Conservation (phyloP, 2,329 filamentous ascomycete genomes). For the Knoxdaviesia capensis region DNA sequence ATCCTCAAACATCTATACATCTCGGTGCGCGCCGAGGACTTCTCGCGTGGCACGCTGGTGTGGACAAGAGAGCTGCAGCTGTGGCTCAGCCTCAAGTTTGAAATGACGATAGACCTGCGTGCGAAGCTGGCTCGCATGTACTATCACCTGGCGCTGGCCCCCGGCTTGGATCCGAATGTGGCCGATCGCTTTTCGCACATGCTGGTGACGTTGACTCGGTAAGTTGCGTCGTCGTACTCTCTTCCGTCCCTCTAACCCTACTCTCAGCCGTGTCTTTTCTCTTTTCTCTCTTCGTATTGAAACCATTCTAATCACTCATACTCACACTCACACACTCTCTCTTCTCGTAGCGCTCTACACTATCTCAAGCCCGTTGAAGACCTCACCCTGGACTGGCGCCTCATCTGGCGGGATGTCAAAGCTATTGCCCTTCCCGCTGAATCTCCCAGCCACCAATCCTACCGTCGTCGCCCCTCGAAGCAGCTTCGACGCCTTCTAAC, state of each 20-base stretch:
- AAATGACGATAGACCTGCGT: conserved; percentile 69
- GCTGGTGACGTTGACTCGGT: conserved; percentile 94
- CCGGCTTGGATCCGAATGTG: conserved; percentile 63
- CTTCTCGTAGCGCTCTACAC: conserved; percentile 23
- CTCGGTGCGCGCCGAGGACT: conserved; percentile 78
- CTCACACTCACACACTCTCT: background rate
- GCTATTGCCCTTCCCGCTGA: conserved; percentile 74
- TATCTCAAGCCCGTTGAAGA: conserved; percentile 84
- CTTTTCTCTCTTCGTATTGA: conserved; percentile 4
- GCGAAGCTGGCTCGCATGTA: conserved; percentile 76
- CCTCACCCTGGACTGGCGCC: conserved; percentile 80
- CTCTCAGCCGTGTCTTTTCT: background rate
- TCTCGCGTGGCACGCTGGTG: conserved; percentile 79
- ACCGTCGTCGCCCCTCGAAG: conserved; percentile 34
- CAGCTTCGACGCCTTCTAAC: conserved; percentile 72
- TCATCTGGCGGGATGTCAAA: conserved; percentile 84
- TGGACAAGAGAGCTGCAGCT: conserved; percentile 93
- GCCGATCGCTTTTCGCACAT: conserved; percentile 89
- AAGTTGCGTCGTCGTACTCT: conserved; percentile 14
- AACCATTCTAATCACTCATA: background rate
- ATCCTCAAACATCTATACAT: conserved; percentile 92
- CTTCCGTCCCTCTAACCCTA: background rate
- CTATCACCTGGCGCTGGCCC: conserved; percentile 81
- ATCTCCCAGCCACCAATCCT: conserved; percentile 42
- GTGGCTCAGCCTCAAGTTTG: conserved; percentile 95